phyloP scores from a whole-genome alignment of 1,139 yeast genomes.

The Groenewaldozyma auringiensis region DNA sequence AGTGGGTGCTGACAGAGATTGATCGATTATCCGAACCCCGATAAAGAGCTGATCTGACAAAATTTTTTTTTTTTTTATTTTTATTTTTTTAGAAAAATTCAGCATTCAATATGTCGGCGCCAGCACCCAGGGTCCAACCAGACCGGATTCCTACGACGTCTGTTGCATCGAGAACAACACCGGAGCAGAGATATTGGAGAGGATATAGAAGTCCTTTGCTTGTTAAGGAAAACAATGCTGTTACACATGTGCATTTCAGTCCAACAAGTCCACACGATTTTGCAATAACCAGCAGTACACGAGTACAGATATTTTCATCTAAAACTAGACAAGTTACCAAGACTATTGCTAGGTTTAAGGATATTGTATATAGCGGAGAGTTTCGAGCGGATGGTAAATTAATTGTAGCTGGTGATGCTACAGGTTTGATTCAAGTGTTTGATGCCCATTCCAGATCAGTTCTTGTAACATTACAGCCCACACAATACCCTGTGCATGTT shows the following conservation, averaged over 20 bases:
- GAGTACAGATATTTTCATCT: constrained; percentile 87
- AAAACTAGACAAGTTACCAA: constrained; percentile 86
- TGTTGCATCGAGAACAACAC: constrained; percentile 58
- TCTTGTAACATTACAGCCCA: constrained; percentile 71
- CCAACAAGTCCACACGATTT: constrained; percentile 85
- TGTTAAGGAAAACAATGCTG: constrained; percentile 89
- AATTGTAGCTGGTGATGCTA: constrained; percentile 80
- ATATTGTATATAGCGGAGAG: constrained; percentile 81
- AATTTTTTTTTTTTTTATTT: too few species aligned
- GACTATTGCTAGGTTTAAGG: constrained; percentile 86
- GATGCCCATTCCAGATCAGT: constrained; percentile 78
- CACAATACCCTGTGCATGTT: constrained; percentile 83
- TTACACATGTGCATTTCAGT: constrained; percentile 79
- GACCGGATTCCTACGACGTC: constrained; percentile 72
- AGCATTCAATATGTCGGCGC: constrained; percentile 73
- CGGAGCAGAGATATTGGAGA: constrained; percentile 94
- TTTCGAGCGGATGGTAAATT: constrained; percentile 76
- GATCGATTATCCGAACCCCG: too few species aligned
- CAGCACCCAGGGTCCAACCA: constrained; percentile 59
- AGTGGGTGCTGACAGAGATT: too few species aligned
- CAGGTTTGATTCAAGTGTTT: constrained; percentile 77
- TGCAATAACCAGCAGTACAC: constrained; percentile 86
- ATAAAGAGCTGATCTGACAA: too few species aligned
- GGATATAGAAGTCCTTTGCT: constrained; percentile 76
- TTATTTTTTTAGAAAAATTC: too few species aligned